Base-by-base conservation (phyloP, 768 basidiomycete genomes). In the Postia placenta region DNA sequence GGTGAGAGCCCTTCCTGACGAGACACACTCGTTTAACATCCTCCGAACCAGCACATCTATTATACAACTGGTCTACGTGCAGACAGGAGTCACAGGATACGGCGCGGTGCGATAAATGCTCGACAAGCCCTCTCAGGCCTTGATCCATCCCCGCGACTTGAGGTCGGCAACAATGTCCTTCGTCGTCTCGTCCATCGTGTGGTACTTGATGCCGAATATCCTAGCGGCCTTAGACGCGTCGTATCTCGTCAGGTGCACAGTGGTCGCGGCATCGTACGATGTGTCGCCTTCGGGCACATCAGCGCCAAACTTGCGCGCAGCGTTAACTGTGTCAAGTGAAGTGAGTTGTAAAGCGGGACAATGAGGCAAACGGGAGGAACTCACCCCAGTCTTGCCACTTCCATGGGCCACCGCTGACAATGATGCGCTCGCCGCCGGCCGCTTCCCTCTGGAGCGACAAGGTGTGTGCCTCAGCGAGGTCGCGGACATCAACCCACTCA, bases 341-440 rank as follows among this genome's bases (percentile, higher is more conserved):
- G n/a, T n/a, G n/a, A n/a, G n/a, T n/a, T n/a, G n/a, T n/a, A n/a
- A n/a, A n/a, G n/a, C n/a, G n/a, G n/a, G n/a, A 14, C n/a, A 7
- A 20, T 17, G 19, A 7, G n/a, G n/a, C n/a, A n/a, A n/a, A n/a
- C n/a, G n/a, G n/a, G n/a, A n/a, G n/a, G n/a, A n/a, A 51, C 56
- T 30, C 27, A 57, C 56, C 41, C 27, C 48, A 57, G 42, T 57
- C 56, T 33, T 54, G 53, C 50, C 51, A 57, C 48, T 52, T 54
- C 43, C 19, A 57, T 5, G 48, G 20, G 53, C 70, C 68, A 2
- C 61, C 65, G 17, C 62, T 64, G 30, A 78, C 53, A 56, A 86
- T 71, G 57, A 85, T 74, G 27, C 85, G 68, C 48, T 85, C 69
- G 1, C 78, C 78, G 2, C 73, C 75, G 0, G 81, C 82, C 2